phyloP scores from a whole-genome alignment of 1,284 basidiomycete genomes.

The Mrakiaceae sp. region DNA sequence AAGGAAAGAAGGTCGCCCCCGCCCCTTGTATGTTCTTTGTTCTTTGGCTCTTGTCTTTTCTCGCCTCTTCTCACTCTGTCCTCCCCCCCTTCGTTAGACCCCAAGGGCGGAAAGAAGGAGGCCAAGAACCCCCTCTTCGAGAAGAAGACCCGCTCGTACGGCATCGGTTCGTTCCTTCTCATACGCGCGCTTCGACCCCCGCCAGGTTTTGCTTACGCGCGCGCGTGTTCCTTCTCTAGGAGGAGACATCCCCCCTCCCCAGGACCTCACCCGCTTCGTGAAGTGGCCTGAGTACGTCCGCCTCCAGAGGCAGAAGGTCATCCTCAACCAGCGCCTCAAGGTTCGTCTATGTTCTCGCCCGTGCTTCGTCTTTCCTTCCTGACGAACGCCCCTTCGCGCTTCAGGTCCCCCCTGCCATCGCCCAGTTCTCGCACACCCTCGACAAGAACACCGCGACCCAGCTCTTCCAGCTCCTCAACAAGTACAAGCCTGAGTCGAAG shows the following conservation, averaged over 20 bases:
- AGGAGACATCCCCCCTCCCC: conserved; percentile 83
- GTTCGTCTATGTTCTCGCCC: conserved; percentile 3
- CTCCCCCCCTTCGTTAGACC: background rate
- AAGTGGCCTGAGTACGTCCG: conserved; percentile 99
- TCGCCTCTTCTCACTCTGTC: no score
- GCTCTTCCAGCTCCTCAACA: conserved; percentile 96
- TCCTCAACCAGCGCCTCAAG: conserved; percentile 96
- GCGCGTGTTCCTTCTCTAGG: conserved; percentile 40
- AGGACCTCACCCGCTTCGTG: conserved; percentile 93
- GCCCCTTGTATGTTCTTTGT: conserved; percentile 27
- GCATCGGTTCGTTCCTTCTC: conserved; percentile 59
- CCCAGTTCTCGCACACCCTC: conserved; percentile 93
- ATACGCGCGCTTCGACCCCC: background rate
- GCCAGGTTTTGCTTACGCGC: conserved; percentile 6
- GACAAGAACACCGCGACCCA: conserved; percentile 99
- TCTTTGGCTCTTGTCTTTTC: background rate
- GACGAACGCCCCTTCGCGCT: background rate
- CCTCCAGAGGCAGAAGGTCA: conserved; percentile 97
- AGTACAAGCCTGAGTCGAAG: conserved; percentile 60
- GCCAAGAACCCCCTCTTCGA: conserved; percentile 82
- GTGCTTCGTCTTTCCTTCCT: background rate
- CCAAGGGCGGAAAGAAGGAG: conserved; percentile 18
- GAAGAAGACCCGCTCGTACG: conserved; percentile 80
- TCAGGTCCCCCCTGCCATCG: conserved; percentile 84
- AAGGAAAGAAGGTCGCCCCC: conserved; percentile 37